Evolutionary conservation across 108 stramenopile species (phyloP).

Genomic region (Asterionellopsis glacialis): DNA sequence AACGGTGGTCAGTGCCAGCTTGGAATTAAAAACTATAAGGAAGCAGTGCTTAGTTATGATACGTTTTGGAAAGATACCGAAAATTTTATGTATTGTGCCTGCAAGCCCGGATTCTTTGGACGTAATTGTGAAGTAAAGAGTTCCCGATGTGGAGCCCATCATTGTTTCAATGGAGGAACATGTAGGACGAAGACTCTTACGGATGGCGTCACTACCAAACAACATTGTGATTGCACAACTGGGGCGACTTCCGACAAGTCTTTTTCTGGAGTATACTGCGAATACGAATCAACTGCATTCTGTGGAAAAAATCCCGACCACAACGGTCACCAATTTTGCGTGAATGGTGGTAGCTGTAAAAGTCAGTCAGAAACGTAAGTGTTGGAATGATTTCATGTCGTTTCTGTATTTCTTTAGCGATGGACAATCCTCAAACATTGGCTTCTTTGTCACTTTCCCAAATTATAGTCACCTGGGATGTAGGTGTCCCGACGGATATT

Average conservation of each 20-base stretch:
- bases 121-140: constrained; percentile 22
- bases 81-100: constrained; percentile 33
- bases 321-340: constrained; percentile 20
- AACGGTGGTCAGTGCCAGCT: constrained; percentile 35
- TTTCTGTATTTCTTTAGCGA: not conserved
- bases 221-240: constrained; percentile 52
- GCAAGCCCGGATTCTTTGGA: constrained; percentile 32
- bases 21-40: constrained; percentile 16
- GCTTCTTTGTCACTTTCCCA: not conserved
- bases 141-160: constrained; percentile 25
- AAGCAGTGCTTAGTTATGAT: not conserved
- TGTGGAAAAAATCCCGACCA: constrained; percentile 7
- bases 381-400: not conserved
- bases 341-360: constrained; percentile 16
- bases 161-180: constrained; percentile 33
- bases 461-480: constrained; percentile 1
- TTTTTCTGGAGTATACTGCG: constrained; percentile 24
- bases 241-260: constrained; percentile 16
- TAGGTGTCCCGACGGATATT: constrained; percentile 2
- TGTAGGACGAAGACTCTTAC: constrained; percentile 5
- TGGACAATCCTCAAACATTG: not conserved
- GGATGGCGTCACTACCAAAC: constrained; percentile 1
- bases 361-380: not conserved
- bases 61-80: constrained; percentile 5
- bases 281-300: constrained; percentile 22